A percentile compares a stretch with the other conserved stretches of the same genome.
Evolutionary conservation across 176 grass and related monocot species (phyloP).

Genomic region (Rhynchospora breviuscula): DNA sequence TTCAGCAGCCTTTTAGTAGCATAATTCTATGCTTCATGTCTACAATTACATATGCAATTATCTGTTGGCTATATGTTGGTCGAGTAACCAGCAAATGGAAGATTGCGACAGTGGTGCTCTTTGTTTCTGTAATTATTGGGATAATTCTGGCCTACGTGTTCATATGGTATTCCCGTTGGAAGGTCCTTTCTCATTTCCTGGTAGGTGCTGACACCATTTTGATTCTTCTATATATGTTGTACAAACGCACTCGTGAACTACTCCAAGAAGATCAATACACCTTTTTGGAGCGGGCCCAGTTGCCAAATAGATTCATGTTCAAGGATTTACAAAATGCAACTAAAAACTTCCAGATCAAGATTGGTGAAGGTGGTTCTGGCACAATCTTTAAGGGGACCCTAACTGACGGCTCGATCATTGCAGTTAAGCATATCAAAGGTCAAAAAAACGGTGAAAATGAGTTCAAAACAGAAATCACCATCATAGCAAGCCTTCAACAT

Average conservation of each 20-base stretch:
- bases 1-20: not conserved
- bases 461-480: slow-evolving; percentile 35
- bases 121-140: not conserved
- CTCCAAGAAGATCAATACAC: not conserved
- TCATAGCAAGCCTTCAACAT: slow-evolving; percentile 48
- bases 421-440: slow-evolving; percentile 38
- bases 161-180: not conserved
- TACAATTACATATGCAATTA: not conserved
- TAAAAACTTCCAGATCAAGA: slow-evolving; percentile 20
- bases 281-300: not conserved
- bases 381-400: slow-evolving; percentile 37
- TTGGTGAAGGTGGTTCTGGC: slow-evolving; percentile 44
- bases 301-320: not conserved
- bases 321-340: slow-evolving; percentile 8
- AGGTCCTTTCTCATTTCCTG: not conserved
- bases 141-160: not conserved
- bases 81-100: not conserved
- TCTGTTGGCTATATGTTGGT: not conserved
- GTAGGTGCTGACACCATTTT: not conserved
- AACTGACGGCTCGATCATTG: slow-evolving; percentile 43
- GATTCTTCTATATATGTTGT: not conserved
- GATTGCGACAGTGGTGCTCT: not conserved
- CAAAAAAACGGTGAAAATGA: slow-evolving; percentile 27
- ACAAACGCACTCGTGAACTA: not conserved
- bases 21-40: not conserved